Base-by-base conservation (phyloP, 441 rosid genomes). In the Francoa sonchifolia region DNA sequence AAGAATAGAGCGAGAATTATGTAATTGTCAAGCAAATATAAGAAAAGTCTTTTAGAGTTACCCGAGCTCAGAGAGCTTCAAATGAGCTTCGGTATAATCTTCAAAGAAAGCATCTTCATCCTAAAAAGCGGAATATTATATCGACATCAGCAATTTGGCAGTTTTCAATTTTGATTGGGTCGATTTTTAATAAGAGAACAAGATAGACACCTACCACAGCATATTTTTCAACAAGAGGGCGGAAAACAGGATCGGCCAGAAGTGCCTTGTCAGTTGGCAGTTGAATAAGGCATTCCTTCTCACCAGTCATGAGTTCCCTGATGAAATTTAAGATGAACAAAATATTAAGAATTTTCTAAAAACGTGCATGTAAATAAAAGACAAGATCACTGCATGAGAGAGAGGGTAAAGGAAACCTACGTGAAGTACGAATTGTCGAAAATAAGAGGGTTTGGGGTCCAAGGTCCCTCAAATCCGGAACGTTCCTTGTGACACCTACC, bases 401-500 rank as follows among this genome's bases (percentile, higher is more conserved):
- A 19, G 9, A 5, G 28, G 23, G 28, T 18, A 37, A 1, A 23
- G 28, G 8, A 10, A 19, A n/a, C 8, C 56, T 51, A 72, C 82
- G 61, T 75, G 59, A 66, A 75, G 42, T 68, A 75, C 19, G 76
- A 66, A 54, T 75, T 75, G 39, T 69, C 82, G 33, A 75, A 75
- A 40, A 69, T 61, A 34, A 75, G 76, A 52, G 79, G 79, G 38
- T 69, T 64, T 31, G 35, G 44, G 31, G 82, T 72, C 82, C 82
- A 72, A 5, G 82, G 60, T 25, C 78, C 82, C 23, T 75, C 76
- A 36, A 71, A 75, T 36, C 82, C 82, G 7, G 78, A 75, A 6
- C 82, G 73, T 40, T 72, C 82, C 61, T 75, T 66, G 60, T 72
- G 82, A 58, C 78, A 68, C 48, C 79, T 67, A 8, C 82, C 82